Conservation (phyloP, 352 stramenopile genomes). For the Labyrinthula sp. region DNA sequence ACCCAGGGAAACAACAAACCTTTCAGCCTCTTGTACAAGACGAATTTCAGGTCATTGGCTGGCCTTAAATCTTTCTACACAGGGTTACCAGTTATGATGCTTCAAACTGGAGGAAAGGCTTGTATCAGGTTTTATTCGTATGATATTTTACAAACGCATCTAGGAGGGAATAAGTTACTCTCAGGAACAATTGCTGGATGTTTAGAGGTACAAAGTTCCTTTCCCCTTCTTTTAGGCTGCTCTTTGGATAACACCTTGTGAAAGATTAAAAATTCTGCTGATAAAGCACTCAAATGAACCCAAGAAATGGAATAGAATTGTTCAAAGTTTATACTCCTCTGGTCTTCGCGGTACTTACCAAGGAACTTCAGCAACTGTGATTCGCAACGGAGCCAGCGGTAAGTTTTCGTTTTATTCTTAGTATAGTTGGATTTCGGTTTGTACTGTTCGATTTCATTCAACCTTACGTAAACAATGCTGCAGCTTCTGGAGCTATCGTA, state of each 20-base stretch:
- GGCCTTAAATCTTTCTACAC: slow-evolving; percentile 6
- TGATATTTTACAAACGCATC: not conserved
- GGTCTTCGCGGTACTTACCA: not conserved
- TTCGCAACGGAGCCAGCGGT: too few species aligned
- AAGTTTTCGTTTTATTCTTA: too few species aligned
- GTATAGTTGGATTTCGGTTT: not conserved
- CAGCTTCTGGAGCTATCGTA: too few species aligned
- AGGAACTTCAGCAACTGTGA: slow-evolving; percentile 2
- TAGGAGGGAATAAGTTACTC: not conserved
- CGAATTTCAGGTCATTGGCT: not conserved
- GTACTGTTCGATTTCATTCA: not conserved
- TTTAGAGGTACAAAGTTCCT: too few species aligned
- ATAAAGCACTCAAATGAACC: slow-evolving; percentile 2
- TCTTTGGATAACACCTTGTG: slow-evolving; percentile 16
- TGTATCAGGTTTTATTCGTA: slow-evolving; percentile 9
- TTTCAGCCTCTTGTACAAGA: slow-evolving; percentile 7
- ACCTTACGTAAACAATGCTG: too few species aligned
- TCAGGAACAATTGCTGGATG: not conserved
- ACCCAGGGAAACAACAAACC: not conserved
- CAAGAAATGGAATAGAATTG: too few species aligned
- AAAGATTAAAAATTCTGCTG: slow-evolving; percentile 13
- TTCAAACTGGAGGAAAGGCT: slow-evolving; percentile 11
- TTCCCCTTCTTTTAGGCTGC: too few species aligned
- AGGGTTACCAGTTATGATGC: not conserved
- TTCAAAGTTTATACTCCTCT: too few species aligned